phyloP scores from a whole-genome alignment of 2,329 filamentous ascomycete species.

The Alternaria longipes region DNA sequence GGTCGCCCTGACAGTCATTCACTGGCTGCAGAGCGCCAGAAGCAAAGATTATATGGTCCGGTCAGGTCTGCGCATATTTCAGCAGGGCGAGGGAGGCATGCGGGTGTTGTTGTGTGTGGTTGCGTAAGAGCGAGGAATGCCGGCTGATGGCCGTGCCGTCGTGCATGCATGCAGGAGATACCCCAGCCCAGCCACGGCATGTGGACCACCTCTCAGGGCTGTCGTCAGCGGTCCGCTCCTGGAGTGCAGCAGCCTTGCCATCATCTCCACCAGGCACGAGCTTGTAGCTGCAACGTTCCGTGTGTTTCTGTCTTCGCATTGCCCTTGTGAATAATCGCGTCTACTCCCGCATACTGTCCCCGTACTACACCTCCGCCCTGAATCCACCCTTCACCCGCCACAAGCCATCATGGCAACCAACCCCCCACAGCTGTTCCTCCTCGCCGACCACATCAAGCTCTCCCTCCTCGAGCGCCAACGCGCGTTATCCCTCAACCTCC shows the following conservation, averaged over 20 bases:
- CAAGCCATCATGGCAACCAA: slow-evolving; percentile 53
- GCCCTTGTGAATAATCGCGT: not conserved
- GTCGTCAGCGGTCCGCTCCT: slow-evolving; percentile 28
- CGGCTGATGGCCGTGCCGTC: slow-evolving; percentile 7
- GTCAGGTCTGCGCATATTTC: slow-evolving; percentile 33
- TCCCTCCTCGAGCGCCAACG: slow-evolving; percentile 92
- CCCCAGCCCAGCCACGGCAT: slow-evolving; percentile 7
- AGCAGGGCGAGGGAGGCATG: slow-evolving; percentile 23
- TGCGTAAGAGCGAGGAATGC: slow-evolving; percentile 34
- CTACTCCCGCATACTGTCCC: not conserved
- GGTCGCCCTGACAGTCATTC: slow-evolving; percentile 16
- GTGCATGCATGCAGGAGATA: not conserved
- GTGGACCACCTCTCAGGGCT: not conserved
- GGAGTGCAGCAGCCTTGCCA: slow-evolving; percentile 24
- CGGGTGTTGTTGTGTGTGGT: slow-evolving; percentile 22
- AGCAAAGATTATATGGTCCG: slow-evolving; percentile 23
- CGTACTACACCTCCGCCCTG: slow-evolving; percentile 12
- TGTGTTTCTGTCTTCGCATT: not conserved
- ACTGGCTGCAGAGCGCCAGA: slow-evolving; percentile 23
- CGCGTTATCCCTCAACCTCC: slow-evolving; percentile 80
- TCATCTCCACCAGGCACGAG: slow-evolving; percentile 5
- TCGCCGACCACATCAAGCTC: slow-evolving; percentile 96
- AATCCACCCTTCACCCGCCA: slow-evolving; percentile 13
- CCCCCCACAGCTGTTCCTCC: slow-evolving; percentile 81
- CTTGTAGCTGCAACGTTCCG: slow-evolving; percentile 7